Conservation (phyloP, 2,329 filamentous ascomycete species). For the Xylaria sp. region DNA sequence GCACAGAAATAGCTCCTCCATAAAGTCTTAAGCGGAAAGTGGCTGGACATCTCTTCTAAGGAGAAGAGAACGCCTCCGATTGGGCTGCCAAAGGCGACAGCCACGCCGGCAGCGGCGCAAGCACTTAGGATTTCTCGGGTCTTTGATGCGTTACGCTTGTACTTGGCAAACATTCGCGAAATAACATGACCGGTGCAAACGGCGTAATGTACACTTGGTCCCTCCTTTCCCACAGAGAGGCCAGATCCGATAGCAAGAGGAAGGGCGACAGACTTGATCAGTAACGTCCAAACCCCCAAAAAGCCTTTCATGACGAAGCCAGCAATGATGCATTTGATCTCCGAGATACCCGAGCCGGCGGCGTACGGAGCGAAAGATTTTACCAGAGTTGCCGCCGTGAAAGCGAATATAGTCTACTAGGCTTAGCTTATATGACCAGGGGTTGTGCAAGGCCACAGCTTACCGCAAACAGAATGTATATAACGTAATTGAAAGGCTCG, state of each 20-base stretch:
- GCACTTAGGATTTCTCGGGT: constrained; percentile 95
- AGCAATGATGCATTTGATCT: constrained; percentile 99
- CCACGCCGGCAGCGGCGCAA: constrained; percentile 93
- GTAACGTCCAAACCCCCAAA: constrained; percentile 86
- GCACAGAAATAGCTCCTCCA: constrained; percentile 99
- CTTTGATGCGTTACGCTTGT: constrained; percentile 90
- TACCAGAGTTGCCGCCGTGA: constrained; percentile 84
- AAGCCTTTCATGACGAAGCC: constrained; percentile 99
- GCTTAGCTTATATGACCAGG: constrained; percentile 32
- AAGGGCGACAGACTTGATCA: constrained; percentile 93
- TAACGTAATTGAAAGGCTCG: constrained; percentile 80
- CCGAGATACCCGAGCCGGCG: constrained; percentile 94
- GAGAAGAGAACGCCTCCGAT: constrained; percentile 98
- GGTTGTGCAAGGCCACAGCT: constrained; percentile 41
- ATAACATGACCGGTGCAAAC: constrained; percentile 98
- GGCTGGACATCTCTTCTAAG: constrained; percentile 95
- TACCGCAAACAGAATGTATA: constrained; percentile 89
- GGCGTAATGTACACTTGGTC: constrained; percentile 98
- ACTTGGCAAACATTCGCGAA: constrained; percentile 91
- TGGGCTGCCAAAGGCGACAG: constrained; percentile 95
- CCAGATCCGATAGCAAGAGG: constrained; percentile 94
- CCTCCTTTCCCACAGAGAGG: constrained; percentile 95
- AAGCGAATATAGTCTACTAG: constrained; percentile 77
- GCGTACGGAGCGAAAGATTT: constrained; percentile 95
- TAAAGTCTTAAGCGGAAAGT: constrained; percentile 96